Base-by-base conservation (phyloP, 225 moss, liverwort and hornwort species). In the Climacium dendroides region DNA sequence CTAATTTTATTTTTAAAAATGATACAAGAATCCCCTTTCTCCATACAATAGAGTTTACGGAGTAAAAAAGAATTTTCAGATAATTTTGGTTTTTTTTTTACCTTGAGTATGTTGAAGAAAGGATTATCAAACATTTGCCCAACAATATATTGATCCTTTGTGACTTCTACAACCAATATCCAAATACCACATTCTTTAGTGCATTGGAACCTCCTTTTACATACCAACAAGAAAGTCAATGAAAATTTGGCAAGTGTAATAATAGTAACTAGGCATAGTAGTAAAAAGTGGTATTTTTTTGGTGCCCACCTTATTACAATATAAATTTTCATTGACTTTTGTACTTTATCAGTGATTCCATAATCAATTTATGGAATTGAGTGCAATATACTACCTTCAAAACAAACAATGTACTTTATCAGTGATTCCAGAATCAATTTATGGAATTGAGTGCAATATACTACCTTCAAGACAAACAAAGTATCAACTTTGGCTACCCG, bases 11-110 rank as follows among this genome's bases (percentile, higher is more conserved):
- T n/a, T n/a, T n/a, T n/a, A n/a, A 24, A 54, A 32, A 5, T 32
- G 28, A 34, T 64, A 1, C 10, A 15, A 10, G 5, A 64, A n/a
- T 65, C n/a, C 1, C 10, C 19, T n/a, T 65, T n/a, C 0, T 65
- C 19, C 2, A 19, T n/a, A 11, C 19, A 20, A 11, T n/a, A n/a
- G 6, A 66, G 6, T 11, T n/a, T 66, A n/a, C n/a, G n/a, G n/a
- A n/a, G n/a, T n/a, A 11, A 20, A n/a, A 20, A 65, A 4, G 0
- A n/a, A 11, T 64, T 35, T 6, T 19, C 0, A 0, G 0, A 35
- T 35, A 10, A 35, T 65, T 65, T 35, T 5, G 3, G 35, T 0
- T n/a, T n/a, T n/a, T n/a, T n/a, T n/a, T n/a, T n/a, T n/a, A n/a
- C n/a, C n/a, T n/a, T n/a, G n/a, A n/a, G n/a, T 45, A 45, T 48